Conservation (phyloP, 1,284 basidiomycete genomes). For the Termitomyces sp. region DNA sequence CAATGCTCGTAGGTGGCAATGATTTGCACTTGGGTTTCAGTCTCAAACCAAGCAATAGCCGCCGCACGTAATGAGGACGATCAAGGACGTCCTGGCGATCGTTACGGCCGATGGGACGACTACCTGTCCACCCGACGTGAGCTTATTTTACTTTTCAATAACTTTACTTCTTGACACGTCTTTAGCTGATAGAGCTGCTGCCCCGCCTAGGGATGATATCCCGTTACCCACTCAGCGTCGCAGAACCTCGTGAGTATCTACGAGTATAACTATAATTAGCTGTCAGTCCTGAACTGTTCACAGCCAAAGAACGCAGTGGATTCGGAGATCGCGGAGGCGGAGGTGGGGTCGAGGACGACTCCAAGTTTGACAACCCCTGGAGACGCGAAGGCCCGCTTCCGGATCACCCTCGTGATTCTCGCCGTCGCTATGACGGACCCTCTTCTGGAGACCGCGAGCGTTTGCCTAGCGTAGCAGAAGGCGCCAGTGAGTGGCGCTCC, state of each 20-base stretch:
- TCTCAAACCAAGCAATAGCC: conserved; percentile 37
- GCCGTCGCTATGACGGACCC: conserved; percentile 57
- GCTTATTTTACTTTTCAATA: conserved; percentile 18
- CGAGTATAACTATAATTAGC: conserved; percentile 7
- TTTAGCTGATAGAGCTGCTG: conserved; percentile 55
- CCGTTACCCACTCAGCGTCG: conserved; percentile 97
- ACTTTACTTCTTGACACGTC: conserved; percentile 9
- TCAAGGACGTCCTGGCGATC: conserved; percentile 41
- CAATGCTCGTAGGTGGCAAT: conserved; percentile 69
- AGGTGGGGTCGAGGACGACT: conserved; percentile 50
- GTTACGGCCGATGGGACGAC: conserved; percentile 52
- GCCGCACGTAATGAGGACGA: conserved; percentile 59
- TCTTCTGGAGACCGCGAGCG: conserved; percentile 36
- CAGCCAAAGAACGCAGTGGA: conserved; percentile 70
- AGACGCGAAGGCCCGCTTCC: conserved; percentile 85
- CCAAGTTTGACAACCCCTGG: conserved; percentile 80
- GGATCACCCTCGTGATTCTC: conserved; percentile 54
- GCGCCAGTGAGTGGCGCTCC: conserved; percentile 69
- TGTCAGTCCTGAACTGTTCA: conserved; percentile 3
- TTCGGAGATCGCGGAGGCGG: conserved; percentile 42
- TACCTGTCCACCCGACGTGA: conserved; percentile 55
- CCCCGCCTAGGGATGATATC: conserved; percentile 78
- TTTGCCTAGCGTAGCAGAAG: conserved; percentile 49
- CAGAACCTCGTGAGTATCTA: conserved; percentile 79
- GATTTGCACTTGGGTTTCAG: conserved; percentile 10